These are phyloP conservation scores for Leccinum huronense DNA, from an alignment of 1,284 basidiomycete species.

Conservation along the genomic window DNA sequence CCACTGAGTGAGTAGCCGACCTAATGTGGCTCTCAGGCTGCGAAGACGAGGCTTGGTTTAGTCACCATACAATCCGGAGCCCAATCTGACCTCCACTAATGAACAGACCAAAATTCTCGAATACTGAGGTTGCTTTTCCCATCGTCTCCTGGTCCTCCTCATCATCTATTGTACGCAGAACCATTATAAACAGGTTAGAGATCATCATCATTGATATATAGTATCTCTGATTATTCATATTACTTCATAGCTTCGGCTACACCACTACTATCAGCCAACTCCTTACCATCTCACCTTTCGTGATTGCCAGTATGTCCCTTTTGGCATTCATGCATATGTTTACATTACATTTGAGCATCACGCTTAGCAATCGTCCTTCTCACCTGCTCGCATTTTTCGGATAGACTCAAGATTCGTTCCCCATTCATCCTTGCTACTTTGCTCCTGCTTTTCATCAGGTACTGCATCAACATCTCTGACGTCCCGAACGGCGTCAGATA, in stretches of 20 bases:
- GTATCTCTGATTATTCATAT: conserved; percentile 1
- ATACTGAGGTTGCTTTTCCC: conserved; percentile 24
- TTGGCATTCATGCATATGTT: no score
- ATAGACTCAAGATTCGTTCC: conserved; percentile 54
- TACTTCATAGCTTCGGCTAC: conserved; percentile 51
- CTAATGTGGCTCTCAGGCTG: background rate
- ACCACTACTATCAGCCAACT: conserved; percentile 58
- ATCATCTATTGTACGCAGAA: conserved; percentile 36
- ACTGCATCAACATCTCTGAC: conserved; percentile 58
- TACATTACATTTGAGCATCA: no score
- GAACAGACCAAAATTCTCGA: no score
- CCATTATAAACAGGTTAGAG: conserved; percentile 59
- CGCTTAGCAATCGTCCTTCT: conserved; percentile 51
- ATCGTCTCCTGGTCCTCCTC: background rate
- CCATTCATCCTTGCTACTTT: conserved; percentile 60
- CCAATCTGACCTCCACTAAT: no score
- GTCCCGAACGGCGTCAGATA: conserved; percentile 50
- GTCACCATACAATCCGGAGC: no score
- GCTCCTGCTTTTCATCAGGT: conserved; percentile 56
- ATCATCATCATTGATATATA: conserved; percentile 3
- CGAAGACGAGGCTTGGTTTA: no score
- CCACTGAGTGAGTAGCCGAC: conserved; percentile 24
- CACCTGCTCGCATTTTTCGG: conserved; percentile 56
- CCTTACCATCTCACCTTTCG: conserved; percentile 68
- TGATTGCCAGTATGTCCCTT: conserved; percentile 52